Evolutionary conservation across 352 stramenopile genomes (phyloP).

Genomic region (Aphanomyces invadans): DNA sequence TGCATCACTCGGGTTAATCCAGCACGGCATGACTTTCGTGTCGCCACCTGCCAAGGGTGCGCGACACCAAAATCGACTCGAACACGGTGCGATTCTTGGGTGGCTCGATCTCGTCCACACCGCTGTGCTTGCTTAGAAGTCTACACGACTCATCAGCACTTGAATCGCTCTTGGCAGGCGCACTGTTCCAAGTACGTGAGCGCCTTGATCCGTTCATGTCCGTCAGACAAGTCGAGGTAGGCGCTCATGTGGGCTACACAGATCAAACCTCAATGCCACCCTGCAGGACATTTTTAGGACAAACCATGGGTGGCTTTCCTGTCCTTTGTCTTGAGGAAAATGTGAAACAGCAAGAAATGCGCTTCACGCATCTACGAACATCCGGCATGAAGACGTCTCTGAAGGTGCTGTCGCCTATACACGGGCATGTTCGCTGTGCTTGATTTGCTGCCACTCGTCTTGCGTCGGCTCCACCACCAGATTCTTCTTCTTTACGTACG

Average conservation of each 20-base stretch:
- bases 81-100: not conserved
- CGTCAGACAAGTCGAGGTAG: conserved; percentile 15
- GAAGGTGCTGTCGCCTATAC: not conserved
- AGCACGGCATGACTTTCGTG: too few relatives aligned
- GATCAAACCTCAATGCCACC: not conserved
- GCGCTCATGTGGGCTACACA: conserved; percentile 6
- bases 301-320: not conserved
- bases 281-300: not conserved
- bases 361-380: conserved; percentile 16
- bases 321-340: conserved; percentile 8
- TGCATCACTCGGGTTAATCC: too few relatives aligned
- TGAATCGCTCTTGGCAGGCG: too few relatives aligned
- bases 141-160: not conserved
- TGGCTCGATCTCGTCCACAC: not conserved
- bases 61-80: not conserved
- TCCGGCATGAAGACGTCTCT: not conserved
- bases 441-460: not conserved
- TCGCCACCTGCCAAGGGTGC: conserved; percentile 13
- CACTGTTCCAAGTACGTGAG: conserved; percentile 19
- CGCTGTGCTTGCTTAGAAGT: not conserved
- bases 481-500: not conserved
- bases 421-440: conserved; percentile 2
- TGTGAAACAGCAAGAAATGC: conserved; percentile 14
- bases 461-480: not conserved
- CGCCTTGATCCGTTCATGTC: not conserved